These are phyloP conservation scores for Fraxinus angustifolia DNA, from an alignment of 305 asterid species.

Conservation along the genomic window DNA sequence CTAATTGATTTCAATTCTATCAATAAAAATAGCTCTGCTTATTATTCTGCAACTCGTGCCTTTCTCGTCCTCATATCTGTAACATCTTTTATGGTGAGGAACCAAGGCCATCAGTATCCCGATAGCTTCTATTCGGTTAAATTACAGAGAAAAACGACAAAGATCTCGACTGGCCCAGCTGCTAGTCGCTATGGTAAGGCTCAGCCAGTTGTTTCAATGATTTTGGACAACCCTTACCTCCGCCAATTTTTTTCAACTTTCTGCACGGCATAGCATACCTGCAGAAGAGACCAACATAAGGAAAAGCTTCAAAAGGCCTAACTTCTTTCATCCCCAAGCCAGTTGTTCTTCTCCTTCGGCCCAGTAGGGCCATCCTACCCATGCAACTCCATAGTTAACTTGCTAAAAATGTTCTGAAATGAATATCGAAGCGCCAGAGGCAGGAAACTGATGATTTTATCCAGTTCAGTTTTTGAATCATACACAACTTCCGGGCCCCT, in stretches of 20 bases:
- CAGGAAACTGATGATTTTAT: constrained; percentile 41
- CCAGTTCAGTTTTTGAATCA: constrained; percentile 57
- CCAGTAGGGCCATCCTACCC: constrained; percentile 89
- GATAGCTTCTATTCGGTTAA: background rate
- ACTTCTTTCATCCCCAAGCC: constrained; percentile 83
- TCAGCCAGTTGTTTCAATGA: too few species aligned
- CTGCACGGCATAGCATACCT: background rate
- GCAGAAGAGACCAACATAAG: background rate
- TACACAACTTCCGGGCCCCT: constrained; percentile 75
- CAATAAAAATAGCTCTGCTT: background rate
- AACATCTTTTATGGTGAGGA: background rate
- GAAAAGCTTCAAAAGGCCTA: constrained; percentile 23
- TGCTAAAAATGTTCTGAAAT: constrained; percentile 34
- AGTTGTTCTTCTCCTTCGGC: constrained; percentile 89
- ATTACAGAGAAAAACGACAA: background rate
- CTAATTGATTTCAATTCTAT: background rate
- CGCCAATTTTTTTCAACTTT: background rate
- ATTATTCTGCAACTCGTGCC: background rate
- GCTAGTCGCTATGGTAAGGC: too few species aligned
- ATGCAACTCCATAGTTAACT: constrained; percentile 70
- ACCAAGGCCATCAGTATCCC: background rate
- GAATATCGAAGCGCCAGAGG: constrained; percentile 47
- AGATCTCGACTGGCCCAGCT: background rate
- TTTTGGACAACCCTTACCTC: constrained; percentile 22
- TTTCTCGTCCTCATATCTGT: background rate